These are phyloP conservation scores for Noccaea caerulescens DNA, from an alignment of 345 rosid species.

Conservation along the genomic window DNA sequence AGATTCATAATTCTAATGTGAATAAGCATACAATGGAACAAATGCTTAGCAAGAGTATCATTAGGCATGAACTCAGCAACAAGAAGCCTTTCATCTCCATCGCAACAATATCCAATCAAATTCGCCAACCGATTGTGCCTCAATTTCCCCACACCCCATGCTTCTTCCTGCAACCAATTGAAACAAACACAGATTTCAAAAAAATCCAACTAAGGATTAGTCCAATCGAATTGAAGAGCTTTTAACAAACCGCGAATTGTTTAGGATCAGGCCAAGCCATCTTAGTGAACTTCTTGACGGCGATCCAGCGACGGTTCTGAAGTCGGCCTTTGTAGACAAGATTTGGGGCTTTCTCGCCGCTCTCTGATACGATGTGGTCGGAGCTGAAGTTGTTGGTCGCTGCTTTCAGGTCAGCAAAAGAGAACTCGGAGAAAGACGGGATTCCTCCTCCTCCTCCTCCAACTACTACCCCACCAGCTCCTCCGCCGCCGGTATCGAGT, in stretches of 20 bases:
- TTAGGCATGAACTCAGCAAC: constrained; percentile 98
- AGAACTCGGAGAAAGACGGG: constrained; percentile 70
- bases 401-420: constrained; percentile 64
- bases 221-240: background rate
- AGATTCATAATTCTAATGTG: constrained; percentile 2
- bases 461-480: constrained; percentile 31
- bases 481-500: constrained; percentile 45
- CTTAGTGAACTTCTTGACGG: constrained; percentile 80
- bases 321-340: constrained; percentile 73
- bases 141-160: constrained; percentile 86
- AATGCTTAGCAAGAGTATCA: constrained; percentile 95
- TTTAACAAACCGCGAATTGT: constrained; percentile 59
- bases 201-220: background rate
- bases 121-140: constrained; percentile 83
- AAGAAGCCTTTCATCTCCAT: constrained; percentile 95
- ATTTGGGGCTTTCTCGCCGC: constrained; percentile 69
- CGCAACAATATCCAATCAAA: constrained; percentile 97
- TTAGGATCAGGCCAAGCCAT: constrained; percentile 87
- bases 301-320: constrained; percentile 74
- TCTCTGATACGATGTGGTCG: constrained; percentile 72
- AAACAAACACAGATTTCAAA: constrained; percentile 14
- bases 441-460: constrained; percentile 35
- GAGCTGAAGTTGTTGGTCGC: constrained; percentile 76
- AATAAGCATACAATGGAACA: constrained; percentile 70
- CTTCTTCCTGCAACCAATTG: constrained; percentile 70